These are phyloP conservation scores for Simmondsia chinensis DNA, from an alignment of 148 eudicot species.

Conservation along the genomic window DNA sequence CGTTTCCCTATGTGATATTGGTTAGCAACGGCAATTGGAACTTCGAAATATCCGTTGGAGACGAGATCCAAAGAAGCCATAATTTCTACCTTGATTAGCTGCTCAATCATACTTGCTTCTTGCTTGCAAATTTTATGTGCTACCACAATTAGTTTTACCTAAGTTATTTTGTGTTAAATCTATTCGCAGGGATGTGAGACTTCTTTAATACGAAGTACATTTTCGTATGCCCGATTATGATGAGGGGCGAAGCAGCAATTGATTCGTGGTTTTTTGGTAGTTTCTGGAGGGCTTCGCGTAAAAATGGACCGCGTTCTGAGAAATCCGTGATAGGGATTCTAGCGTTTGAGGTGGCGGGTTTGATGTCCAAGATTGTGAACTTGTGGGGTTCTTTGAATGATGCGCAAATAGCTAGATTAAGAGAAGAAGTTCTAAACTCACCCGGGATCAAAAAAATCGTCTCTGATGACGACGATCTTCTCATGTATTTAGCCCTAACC, in stretches of 20 bases:
- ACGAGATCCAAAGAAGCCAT: no score
- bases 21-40: no score
- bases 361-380: slow-evolving; percentile 69
- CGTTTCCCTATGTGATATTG: no score
- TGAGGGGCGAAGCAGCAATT: slow-evolving; percentile 42
- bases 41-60: no score
- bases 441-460: slow-evolving; percentile 63
- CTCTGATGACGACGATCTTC: slow-evolving; percentile 65
- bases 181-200: no score
- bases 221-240: slow-evolving; percentile 17
- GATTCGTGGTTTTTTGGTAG: slow-evolving; percentile 78
- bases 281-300: slow-evolving; percentile 57
- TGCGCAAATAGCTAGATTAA: slow-evolving; percentile 39
- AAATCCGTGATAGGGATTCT: slow-evolving; percentile 53
- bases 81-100: no score
- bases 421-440: slow-evolving; percentile 56
- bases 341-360: slow-evolving; percentile 65
- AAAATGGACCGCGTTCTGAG: slow-evolving; percentile 34
- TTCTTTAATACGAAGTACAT: neutral
- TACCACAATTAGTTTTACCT: no score
- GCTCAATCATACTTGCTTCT: no score
- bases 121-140: no score
- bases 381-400: slow-evolving; percentile 71
- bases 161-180: no score
- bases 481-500: slow-evolving; percentile 69